phyloP scores from a whole-genome alignment of 352 stramenopile species.

The Pythium volutum region DNA sequence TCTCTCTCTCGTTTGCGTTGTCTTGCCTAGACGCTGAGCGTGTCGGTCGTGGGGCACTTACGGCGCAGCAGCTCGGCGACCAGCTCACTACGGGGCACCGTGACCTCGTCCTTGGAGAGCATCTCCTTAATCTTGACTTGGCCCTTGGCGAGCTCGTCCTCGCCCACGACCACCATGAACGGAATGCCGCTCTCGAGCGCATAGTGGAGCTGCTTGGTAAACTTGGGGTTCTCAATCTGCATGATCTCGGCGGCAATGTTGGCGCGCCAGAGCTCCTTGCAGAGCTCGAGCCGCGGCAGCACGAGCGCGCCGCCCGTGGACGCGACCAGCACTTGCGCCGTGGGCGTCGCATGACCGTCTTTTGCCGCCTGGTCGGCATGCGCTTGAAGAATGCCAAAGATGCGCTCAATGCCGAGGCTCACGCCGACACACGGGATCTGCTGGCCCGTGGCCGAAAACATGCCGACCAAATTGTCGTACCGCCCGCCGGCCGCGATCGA shows the following conservation, averaged over 20 bases:
- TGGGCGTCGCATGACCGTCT: constrained; percentile 21
- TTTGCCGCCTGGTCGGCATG: constrained; percentile 80
- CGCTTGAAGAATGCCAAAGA: constrained; percentile 97
- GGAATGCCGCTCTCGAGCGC: constrained; percentile 94
- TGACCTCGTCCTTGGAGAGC: constrained; percentile 89
- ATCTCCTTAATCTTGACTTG: constrained; percentile 98
- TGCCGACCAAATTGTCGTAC: constrained; percentile 98
- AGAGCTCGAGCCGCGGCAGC: constrained; percentile 68
- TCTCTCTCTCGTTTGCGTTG: no score
- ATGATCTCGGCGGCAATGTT: constrained; percentile 96
- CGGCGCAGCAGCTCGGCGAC: constrained; percentile 69
- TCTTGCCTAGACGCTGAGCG: constrained; percentile 62
- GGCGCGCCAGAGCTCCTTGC: constrained; percentile 79
- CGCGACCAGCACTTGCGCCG: constrained; percentile 93
- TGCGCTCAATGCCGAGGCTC: constrained; percentile 97
- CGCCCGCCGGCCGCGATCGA: constrained; percentile 96
- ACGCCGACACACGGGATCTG: constrained; percentile 98
- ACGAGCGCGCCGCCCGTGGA: constrained; percentile 78
- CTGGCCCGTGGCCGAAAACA: constrained; percentile 94
- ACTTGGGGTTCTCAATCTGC: constrained; percentile 96
- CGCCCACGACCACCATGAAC: constrained; percentile 97
- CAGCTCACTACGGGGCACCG: constrained; percentile 66
- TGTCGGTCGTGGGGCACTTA: constrained; percentile 65
- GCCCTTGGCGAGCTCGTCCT: constrained; percentile 92
- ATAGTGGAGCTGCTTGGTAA: constrained; percentile 96